phyloP scores from a whole-genome alignment of 2,329 filamentous ascomycete genomes.

The Thyridium curvatum region DNA sequence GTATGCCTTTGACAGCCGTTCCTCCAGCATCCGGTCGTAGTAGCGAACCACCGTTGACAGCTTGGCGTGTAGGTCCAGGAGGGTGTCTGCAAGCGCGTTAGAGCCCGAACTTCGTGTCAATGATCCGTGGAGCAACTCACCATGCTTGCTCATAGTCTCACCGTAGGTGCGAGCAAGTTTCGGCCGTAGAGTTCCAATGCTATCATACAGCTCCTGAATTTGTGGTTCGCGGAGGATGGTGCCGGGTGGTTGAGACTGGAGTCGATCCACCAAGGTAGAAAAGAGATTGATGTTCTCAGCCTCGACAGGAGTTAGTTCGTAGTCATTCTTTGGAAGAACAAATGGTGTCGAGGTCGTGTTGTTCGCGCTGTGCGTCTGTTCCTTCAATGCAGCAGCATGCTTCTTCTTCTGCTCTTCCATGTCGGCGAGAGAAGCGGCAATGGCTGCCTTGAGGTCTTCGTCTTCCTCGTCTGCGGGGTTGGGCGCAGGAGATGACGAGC shows the following conservation, averaged over 20 bases:
- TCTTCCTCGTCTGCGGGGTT: conserved; percentile 75
- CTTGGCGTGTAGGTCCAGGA: conserved; percentile 91
- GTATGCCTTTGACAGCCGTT: conserved; percentile 88
- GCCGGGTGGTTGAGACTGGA: conserved; percentile 91
- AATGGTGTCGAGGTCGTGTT: conserved; percentile 45
- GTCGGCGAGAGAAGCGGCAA: conserved; percentile 87
- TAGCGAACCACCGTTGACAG: conserved; percentile 93
- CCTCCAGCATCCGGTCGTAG: conserved; percentile 97
- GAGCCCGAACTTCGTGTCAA: conserved; percentile 7
- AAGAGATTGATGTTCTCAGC: conserved; percentile 98
- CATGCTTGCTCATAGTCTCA: conserved; percentile 99
- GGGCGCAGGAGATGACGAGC: conserved; percentile 5
- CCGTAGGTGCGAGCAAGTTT: conserved; percentile 94
- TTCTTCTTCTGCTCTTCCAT: conserved; percentile 98
- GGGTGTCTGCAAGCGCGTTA: conserved; percentile 59
- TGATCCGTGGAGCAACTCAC: conserved; percentile 41
- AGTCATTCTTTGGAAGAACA: conserved; percentile 76
- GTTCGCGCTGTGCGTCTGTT: conserved; percentile 57
- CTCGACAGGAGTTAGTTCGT: conserved; percentile 88
- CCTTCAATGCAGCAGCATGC: conserved; percentile 77
- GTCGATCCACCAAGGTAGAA: conserved; percentile 82
- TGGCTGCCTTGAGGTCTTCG: conserved; percentile 86
- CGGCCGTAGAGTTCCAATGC: conserved; percentile 85
- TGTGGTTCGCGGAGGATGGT: conserved; percentile 96
- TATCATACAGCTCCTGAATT: conserved; percentile 96